Conservation (phyloP, 2,329 filamentous ascomycete species). For the Exophiala spinifera region DNA sequence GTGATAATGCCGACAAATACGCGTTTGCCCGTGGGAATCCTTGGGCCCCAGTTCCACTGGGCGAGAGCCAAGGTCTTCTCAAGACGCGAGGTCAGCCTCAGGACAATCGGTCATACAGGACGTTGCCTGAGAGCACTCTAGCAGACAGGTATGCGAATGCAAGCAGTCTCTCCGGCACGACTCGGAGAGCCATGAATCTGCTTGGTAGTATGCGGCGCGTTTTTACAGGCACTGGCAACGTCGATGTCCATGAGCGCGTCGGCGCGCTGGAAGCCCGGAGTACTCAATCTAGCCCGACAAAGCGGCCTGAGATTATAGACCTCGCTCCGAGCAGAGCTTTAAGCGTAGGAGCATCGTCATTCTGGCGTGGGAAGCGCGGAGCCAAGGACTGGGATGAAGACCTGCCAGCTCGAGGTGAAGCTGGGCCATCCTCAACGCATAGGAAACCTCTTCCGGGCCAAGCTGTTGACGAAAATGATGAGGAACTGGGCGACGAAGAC, state of each 20-base stretch:
- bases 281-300: constrained; percentile 23
- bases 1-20: constrained; percentile 17
- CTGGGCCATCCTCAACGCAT: constrained; percentile 37
- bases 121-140: constrained; percentile 26
- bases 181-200: constrained; percentile 63
- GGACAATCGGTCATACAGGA: constrained; percentile 17
- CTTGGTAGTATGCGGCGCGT: constrained; percentile 66
- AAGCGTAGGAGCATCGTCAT: constrained; percentile 45
- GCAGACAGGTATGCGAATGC: constrained; percentile 36
- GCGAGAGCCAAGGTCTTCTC: constrained; percentile 22
- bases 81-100: constrained; percentile 18
- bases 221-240: constrained; percentile 46
- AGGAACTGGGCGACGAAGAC: constrained; percentile 31
- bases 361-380: constrained; percentile 51
- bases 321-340: constrained; percentile 44
- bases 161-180: constrained; percentile 56
- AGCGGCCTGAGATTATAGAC: constrained; percentile 24
- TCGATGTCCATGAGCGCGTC: constrained; percentile 32
- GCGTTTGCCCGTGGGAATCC: constrained; percentile 16
- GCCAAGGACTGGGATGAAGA: constrained; percentile 52
- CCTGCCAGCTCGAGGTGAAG: background rate
- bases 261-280: constrained; percentile 20
- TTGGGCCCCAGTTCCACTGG: constrained; percentile 9
- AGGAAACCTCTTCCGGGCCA: constrained; percentile 32
- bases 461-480: constrained; percentile 12